These are phyloP conservation scores for Penicillium simplicissimum DNA, from an alignment of 495 filamentous ascomycete genomes.

Conservation along the genomic window DNA sequence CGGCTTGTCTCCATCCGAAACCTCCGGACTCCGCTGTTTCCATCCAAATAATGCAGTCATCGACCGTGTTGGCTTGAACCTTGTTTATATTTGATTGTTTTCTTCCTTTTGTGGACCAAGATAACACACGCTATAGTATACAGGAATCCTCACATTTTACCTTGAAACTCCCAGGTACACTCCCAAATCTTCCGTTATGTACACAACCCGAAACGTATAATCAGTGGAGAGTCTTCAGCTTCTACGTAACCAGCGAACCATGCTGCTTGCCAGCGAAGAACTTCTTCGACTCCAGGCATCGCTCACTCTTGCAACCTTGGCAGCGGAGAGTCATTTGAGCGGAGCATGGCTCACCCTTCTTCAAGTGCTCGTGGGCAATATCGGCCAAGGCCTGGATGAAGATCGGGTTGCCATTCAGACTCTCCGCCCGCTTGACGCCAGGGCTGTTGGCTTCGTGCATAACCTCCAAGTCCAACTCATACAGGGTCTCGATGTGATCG, in stretches of 20 bases:
- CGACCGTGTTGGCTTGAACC: not conserved
- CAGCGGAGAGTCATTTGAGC: constrained; percentile 89
- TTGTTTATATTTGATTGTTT: not conserved
- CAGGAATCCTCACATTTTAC: not conserved
- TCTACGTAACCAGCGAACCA: constrained; percentile 38
- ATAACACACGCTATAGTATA: not conserved
- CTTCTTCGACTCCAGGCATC: constrained; percentile 87
- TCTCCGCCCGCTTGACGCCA: constrained; percentile 85
- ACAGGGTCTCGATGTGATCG: constrained; percentile 97
- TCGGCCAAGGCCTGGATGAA: constrained; percentile 92
- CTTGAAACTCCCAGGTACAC: not conserved
- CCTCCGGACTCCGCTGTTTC: constrained; percentile 4
- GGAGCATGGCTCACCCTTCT: constrained; percentile 66
- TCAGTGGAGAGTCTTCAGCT: not conserved
- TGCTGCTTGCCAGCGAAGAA: constrained; percentile 69
- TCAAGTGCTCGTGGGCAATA: constrained; percentile 77
- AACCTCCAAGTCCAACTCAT: constrained; percentile 92
- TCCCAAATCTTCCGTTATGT: not conserved
- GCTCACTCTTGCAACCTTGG: constrained; percentile 89
- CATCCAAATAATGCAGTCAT: not conserved
- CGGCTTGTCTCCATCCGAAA: constrained; percentile 7
- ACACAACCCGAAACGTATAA: constrained; percentile 1
- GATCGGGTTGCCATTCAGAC: constrained; percentile 84
- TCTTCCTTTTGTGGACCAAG: not conserved
- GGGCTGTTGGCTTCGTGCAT: constrained; percentile 83